phyloP scores from a whole-genome alignment of 177 flowering plant genomes.

The Tripterygium wilfordii region DNA sequence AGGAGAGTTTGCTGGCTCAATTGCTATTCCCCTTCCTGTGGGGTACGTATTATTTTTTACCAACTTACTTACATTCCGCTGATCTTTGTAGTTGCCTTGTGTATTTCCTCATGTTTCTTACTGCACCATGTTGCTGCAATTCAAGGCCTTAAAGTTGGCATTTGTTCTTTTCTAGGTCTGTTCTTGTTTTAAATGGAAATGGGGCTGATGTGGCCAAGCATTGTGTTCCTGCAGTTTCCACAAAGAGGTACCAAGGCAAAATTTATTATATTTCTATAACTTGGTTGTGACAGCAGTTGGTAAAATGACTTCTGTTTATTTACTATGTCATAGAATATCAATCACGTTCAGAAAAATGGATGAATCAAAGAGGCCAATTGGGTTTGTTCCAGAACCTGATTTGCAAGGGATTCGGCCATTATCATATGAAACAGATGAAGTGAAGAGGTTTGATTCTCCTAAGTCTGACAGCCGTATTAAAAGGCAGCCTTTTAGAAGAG shows the following conservation, averaged over 20 bases:
- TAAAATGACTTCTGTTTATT: background rate
- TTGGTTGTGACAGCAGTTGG: background rate
- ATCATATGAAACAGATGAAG: conserved; percentile 32
- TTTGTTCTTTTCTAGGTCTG: conserved; percentile 56
- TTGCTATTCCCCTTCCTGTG: conserved; percentile 66
- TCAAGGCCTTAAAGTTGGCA: background rate
- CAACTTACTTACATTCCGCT: background rate
- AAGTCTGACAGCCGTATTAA: conserved; percentile 17
- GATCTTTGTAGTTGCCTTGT: background rate
- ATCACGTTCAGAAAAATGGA: conserved; percentile 96
- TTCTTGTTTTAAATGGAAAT: conserved; percentile 88
- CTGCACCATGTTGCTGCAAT: too few species aligned
- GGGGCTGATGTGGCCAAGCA: conserved; percentile 98
- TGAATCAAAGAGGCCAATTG: conserved; percentile 55
- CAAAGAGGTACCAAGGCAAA: conserved; percentile 54
- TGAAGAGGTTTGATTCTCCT: conserved; percentile 17
- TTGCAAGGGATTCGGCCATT: conserved; percentile 72
- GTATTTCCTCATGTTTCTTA: too few species aligned
- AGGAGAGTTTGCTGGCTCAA: conserved; percentile 70
- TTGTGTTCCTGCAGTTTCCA: conserved; percentile 90
- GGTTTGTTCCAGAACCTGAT: conserved; percentile 68
- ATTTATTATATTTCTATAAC: background rate
- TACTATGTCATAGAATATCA: conserved; percentile 73
- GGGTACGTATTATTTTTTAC: conserved; percentile 53
- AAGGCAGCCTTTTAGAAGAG: conserved; percentile 21